phyloP scores from a whole-genome alignment of 2,329 filamentous ascomycete genomes.

The Lojkania enalia region DNA sequence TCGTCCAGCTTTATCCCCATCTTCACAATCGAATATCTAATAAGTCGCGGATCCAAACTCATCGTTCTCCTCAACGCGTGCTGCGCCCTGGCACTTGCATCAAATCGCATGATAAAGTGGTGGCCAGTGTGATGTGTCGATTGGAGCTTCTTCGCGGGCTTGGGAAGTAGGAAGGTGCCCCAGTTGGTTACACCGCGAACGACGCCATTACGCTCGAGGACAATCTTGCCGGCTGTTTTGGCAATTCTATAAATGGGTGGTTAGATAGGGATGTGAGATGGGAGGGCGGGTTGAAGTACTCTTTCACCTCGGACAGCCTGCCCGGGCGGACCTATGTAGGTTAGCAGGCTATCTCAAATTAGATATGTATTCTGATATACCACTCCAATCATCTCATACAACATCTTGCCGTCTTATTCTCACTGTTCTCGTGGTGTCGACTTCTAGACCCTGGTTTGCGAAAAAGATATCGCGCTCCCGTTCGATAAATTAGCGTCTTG shows the following conservation, averaged over 20 bases:
- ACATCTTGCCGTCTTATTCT: constrained; percentile 60
- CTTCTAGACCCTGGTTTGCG: constrained; percentile 21
- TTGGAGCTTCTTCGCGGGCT: constrained; percentile 77
- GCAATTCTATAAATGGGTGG: constrained; percentile 68
- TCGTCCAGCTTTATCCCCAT: constrained; percentile 70
- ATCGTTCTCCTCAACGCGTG: constrained; percentile 74
- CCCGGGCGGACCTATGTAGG: constrained; percentile 79
- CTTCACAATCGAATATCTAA: constrained; percentile 84
- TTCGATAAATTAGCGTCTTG: constrained; percentile 9
- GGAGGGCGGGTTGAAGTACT: constrained; percentile 62
- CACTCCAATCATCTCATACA: constrained; percentile 97
- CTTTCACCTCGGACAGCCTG: constrained; percentile 89
- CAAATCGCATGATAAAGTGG: constrained; percentile 98
- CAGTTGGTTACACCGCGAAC: constrained; percentile 93
- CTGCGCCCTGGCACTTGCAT: constrained; percentile 74
- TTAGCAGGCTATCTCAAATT: constrained; percentile 11
- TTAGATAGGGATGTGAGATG: constrained; percentile 4
- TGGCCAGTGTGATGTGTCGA: constrained; percentile 82
- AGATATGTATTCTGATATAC: constrained; percentile 62
- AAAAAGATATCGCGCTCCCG: constrained; percentile 16
- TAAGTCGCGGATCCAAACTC: constrained; percentile 84
- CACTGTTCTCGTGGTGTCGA: constrained; percentile 8
- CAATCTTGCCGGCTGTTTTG: constrained; percentile 76
- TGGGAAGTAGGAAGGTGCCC: constrained; percentile 88
- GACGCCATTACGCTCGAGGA: constrained; percentile 83